Conservation (phyloP, 495 filamentous ascomycete species). For the Eremomyces bilateralis region DNA sequence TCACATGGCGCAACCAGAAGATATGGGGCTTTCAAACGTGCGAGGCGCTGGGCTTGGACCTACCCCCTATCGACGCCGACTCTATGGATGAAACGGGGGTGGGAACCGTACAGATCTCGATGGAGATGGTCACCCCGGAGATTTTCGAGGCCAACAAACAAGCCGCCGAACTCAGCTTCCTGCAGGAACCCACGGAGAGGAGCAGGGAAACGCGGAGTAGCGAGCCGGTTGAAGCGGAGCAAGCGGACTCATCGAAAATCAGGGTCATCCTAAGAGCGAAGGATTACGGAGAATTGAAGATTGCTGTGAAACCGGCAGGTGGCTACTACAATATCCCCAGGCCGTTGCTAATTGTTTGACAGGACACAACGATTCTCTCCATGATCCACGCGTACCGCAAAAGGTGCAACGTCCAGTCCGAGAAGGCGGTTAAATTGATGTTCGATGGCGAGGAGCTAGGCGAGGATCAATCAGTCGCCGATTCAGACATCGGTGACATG, state of each 20-base stretch:
- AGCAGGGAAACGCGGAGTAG: conserved; percentile 25
- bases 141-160: conserved; percentile 29
- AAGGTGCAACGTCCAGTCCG: conserved; percentile 22
- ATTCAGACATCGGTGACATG: conserved; percentile 58
- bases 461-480: conserved; percentile 33
- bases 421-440: conserved; percentile 34
- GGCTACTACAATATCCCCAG: background rate
- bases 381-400: conserved; percentile 31
- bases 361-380: conserved; percentile 31
- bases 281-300: conserved; percentile 30
- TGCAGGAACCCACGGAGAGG: background rate
- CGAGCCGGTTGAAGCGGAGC: conserved; percentile 6
- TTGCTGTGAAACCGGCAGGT: conserved; percentile 33
- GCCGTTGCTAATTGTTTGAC: background rate
- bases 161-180: background rate
- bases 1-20: conserved; percentile 59
- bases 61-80: conserved; percentile 20
- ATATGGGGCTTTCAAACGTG: conserved; percentile 56
- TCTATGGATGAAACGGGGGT: conserved; percentile 14
- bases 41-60: conserved; percentile 35
- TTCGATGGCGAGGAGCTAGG: conserved; percentile 69
- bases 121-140: background rate
- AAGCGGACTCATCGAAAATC: conserved; percentile 17
- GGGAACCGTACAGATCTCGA: conserved; percentile 21
- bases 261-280: conserved; percentile 38